Evolutionary conservation across 1,284 basidiomycete genomes (phyloP).

Genomic region (Boletus subluridellus): DNA sequence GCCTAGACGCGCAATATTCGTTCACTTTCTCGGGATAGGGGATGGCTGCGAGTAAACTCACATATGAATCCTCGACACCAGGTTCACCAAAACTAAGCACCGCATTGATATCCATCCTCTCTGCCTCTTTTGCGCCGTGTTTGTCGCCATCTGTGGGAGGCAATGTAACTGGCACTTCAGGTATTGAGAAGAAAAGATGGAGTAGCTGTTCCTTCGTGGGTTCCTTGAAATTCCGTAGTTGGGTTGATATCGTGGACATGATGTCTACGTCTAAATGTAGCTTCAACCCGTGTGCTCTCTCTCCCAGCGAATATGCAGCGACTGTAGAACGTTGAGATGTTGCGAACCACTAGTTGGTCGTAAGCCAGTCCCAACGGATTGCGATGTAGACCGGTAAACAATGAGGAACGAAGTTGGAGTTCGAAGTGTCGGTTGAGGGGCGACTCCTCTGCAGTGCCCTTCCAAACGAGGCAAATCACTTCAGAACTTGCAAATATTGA

Average conservation of each 20-base stretch:
- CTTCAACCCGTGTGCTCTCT: background rate
- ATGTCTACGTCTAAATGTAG: slow-evolving; percentile 3
- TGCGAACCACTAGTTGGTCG: background rate
- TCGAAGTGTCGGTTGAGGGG: slow-evolving; percentile 13
- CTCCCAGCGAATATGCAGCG: background rate
- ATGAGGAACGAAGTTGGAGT: background rate
- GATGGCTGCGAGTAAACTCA: slow-evolving; percentile 46
- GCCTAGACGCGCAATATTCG: slow-evolving; percentile 49
- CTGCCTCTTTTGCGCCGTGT: slow-evolving; percentile 39
- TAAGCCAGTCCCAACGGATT: slow-evolving; percentile 9
- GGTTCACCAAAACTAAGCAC: slow-evolving; percentile 78
- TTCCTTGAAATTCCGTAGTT: slow-evolving; percentile 86
- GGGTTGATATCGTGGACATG: slow-evolving; percentile 79
- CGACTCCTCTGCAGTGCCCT: slow-evolving; percentile 5
- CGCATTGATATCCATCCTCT: slow-evolving; percentile 88
- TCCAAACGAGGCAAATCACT: slow-evolving; percentile 20
- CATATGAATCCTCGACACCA: slow-evolving; percentile 88
- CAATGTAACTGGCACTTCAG: slow-evolving; percentile 34
- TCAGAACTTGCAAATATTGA: background rate
- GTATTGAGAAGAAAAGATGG: slow-evolving; percentile 82
- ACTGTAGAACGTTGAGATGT: background rate
- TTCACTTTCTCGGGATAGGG: background rate
- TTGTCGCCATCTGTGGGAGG: slow-evolving; percentile 24
- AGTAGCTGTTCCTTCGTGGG: slow-evolving; percentile 82
- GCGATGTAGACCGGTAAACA: slow-evolving; percentile 4